Evolutionary conservation across 768 basidiomycete species (phyloP).

Genomic region (Lactifluus rugatus): DNA sequence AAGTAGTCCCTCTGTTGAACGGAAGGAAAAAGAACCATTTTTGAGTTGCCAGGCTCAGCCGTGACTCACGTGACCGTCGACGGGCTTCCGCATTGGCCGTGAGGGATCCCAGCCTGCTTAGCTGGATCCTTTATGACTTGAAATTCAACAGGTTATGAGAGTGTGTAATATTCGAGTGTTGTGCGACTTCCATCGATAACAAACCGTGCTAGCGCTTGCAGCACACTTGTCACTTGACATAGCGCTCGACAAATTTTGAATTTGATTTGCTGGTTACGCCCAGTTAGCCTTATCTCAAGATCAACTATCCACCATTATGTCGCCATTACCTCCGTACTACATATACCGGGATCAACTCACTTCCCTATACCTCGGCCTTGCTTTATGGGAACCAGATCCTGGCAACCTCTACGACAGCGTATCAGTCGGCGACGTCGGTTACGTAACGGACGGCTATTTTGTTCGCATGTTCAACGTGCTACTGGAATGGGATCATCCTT

Average conservation of each 20-base stretch:
- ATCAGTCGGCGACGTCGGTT: constrained; percentile 19
- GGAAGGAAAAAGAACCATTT: no score
- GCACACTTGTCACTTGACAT: not conserved
- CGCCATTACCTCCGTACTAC: constrained; percentile 8
- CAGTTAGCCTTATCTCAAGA: not conserved
- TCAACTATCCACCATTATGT: not conserved
- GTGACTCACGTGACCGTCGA: no score
- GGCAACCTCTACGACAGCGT: constrained; percentile 12
- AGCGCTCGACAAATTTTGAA: not conserved
- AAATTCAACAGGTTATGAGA: no score
- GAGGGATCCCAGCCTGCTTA: no score
- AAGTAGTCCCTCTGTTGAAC: no score
- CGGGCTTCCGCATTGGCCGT: no score
- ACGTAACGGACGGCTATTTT: constrained; percentile 15
- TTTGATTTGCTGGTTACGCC: not conserved
- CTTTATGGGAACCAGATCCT: constrained; percentile 20
- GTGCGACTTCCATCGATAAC: no score
- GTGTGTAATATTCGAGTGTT: no score
- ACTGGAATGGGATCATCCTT: constrained; percentile 1
- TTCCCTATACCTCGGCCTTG: constrained; percentile 15
- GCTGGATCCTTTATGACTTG: no score
- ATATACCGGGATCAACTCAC: constrained; percentile 19
- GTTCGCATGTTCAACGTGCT: constrained; percentile 15
- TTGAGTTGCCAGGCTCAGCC: no score
- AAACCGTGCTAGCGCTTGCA: not conserved